Conservation (phyloP, 208 protist genomes). For the Trypanosoma theileri region DNA sequence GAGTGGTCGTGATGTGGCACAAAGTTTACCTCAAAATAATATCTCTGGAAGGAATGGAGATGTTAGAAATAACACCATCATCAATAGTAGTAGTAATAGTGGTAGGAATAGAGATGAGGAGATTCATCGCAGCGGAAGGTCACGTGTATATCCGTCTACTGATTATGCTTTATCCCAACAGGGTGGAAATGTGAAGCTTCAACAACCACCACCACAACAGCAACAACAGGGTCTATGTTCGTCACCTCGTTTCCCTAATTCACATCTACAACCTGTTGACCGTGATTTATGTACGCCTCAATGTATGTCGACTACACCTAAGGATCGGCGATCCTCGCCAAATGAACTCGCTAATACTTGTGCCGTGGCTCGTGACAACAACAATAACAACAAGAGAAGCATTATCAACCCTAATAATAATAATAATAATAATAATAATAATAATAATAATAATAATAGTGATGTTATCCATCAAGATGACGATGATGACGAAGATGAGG, state of each 20-base stretch:
- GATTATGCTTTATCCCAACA: background rate
- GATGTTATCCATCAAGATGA: background rate
- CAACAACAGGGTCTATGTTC: background rate
- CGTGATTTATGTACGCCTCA: background rate
- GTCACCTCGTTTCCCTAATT: background rate
- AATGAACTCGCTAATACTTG: background rate
- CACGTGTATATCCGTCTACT: background rate
- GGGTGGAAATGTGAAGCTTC: background rate
- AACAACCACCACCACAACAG: background rate
- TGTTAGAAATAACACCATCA: background rate
- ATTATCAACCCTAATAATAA: background rate
- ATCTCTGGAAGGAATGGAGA: no score
- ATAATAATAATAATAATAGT: background rate
- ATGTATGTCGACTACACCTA: background rate
- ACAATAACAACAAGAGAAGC: background rate
- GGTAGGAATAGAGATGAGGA: background rate
- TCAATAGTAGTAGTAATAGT: background rate
- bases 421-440: background rate
- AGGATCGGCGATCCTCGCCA: background rate
- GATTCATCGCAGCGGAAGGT: background rate
- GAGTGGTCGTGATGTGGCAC: background rate
- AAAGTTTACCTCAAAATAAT: background rate
- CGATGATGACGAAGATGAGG: constrained; percentile 33
- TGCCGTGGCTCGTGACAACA: background rate
- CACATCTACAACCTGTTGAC: background rate